Percentiles rank a stretch among this genome's conserved stretches.
These are phyloP conservation scores for Chrysosporium queenslandicum DNA, from an alignment of 2,329 filamentous ascomycete genomes.

Conservation along the genomic window DNA sequence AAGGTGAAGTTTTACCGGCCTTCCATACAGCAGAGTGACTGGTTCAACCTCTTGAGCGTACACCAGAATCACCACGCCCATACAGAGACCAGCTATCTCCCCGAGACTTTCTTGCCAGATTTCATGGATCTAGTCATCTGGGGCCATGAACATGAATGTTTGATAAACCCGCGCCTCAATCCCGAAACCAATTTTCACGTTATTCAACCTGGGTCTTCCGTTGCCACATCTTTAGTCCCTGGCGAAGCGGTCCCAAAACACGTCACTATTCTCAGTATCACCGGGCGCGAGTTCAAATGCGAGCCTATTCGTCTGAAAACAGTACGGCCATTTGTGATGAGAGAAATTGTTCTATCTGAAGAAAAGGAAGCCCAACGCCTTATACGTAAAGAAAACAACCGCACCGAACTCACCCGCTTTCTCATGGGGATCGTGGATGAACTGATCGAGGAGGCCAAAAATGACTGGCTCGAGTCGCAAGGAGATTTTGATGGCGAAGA, in stretches of 20 bases:
- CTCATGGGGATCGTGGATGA: constrained; percentile 71
- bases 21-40: constrained; percentile 67
- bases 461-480: constrained; percentile 72
- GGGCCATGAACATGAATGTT: constrained; percentile 95
- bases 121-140: constrained; percentile 89
- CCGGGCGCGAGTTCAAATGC: constrained; percentile 67
- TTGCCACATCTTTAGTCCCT: constrained; percentile 82
- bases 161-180: constrained; percentile 75
- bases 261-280: constrained; percentile 74
- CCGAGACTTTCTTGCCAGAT: constrained; percentile 82
- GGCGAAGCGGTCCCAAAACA: constrained; percentile 89
- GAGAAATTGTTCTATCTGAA: constrained; percentile 65
- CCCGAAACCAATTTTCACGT: constrained; percentile 85
- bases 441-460: constrained; percentile 74
- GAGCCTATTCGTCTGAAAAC: constrained; percentile 76
- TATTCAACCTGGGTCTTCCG: constrained; percentile 93
- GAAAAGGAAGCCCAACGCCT: constrained; percentile 68
- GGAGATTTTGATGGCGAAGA: constrained; percentile 49
- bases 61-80: constrained; percentile 95
- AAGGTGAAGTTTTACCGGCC: constrained; percentile 92
- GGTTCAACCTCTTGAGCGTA: constrained; percentile 92
- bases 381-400: constrained; percentile 72
- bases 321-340: constrained; percentile 82
- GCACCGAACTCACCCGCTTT: constrained; percentile 65
- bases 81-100: constrained; percentile 84